Percentiles rank a stretch among this genome's conserved stretches.
Evolutionary conservation across 2,329 filamentous ascomycete species (phyloP).

Genomic region (Monascus ruber): DNA sequence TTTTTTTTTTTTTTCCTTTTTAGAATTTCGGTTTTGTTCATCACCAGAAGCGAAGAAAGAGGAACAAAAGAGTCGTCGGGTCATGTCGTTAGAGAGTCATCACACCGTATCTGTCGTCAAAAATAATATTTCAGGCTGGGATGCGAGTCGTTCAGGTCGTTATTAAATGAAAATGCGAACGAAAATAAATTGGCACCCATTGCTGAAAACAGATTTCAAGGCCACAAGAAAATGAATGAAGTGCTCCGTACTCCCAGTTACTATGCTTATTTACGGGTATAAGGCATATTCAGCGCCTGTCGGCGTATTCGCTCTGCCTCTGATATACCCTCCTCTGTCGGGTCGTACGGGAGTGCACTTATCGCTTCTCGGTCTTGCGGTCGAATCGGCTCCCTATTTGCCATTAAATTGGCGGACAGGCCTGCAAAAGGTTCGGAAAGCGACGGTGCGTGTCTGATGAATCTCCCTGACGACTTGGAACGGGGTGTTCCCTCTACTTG

Average conservation of each 20-base stretch:
- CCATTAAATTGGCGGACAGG: slow-evolving; percentile 9
- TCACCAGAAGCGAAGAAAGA: slow-evolving; percentile 6
- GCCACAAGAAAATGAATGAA: slow-evolving; percentile 4
- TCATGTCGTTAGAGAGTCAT: background rate
- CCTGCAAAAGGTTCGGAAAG: slow-evolving; percentile 34
- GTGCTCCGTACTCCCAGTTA: slow-evolving; percentile 2
- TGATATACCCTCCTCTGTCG: slow-evolving; percentile 23
- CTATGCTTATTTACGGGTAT: slow-evolving; percentile 12
- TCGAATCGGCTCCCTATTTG: slow-evolving; percentile 6
- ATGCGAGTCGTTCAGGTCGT: slow-evolving; percentile 17
- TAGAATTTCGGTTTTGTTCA: background rate
- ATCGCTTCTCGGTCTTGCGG: slow-evolving; percentile 7
- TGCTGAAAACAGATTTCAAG: slow-evolving; percentile 10
- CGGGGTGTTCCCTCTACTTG: slow-evolving; percentile 27
- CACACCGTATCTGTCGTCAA: slow-evolving; percentile 1
- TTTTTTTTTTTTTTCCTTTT: slow-evolving; percentile 3
- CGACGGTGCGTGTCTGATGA: slow-evolving; percentile 30
- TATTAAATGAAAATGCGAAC: slow-evolving; percentile 12
- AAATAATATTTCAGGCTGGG: slow-evolving; percentile 4
- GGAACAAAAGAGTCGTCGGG: slow-evolving; percentile 1
- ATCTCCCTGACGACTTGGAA: slow-evolving; percentile 17
- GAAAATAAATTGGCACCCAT: slow-evolving; percentile 11
- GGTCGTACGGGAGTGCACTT: slow-evolving; percentile 16
- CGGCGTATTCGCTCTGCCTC: slow-evolving; percentile 29
- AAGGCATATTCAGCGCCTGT: slow-evolving; percentile 28